Conservation (phyloP, 2,329 filamentous ascomycete species). For the Pezicula neosporulosa region DNA sequence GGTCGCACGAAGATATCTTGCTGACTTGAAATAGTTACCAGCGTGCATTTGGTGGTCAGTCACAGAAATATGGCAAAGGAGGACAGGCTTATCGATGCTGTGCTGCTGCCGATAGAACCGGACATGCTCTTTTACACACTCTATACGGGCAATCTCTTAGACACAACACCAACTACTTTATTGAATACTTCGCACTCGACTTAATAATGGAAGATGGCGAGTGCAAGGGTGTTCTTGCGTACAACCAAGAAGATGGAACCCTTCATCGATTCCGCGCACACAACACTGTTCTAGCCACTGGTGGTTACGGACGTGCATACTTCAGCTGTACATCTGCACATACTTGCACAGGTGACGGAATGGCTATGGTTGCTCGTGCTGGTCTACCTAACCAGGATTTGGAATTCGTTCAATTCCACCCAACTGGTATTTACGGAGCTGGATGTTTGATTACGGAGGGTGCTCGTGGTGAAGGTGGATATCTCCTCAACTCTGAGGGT, state of each 20-base stretch:
- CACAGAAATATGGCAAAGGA: constrained; percentile 91
- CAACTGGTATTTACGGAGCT: constrained; percentile 97
- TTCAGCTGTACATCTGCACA: constrained; percentile 98
- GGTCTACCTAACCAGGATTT: constrained; percentile 98
- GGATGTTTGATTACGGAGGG: constrained; percentile 98
- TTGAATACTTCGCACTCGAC: constrained; percentile 97
- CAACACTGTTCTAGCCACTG: constrained; percentile 95
- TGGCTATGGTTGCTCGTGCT: constrained; percentile 98
- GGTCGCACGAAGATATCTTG: not conserved
- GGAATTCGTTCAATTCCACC: constrained; percentile 99
- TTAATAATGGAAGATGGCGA: constrained; percentile 96
- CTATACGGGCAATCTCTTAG: constrained; percentile 95
- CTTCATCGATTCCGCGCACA: constrained; percentile 95
- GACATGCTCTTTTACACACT: constrained; percentile 95
- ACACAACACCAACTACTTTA: constrained; percentile 99
- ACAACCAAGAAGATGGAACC: constrained; percentile 98
- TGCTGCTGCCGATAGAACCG: constrained; percentile 93
- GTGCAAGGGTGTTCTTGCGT: constrained; percentile 94
- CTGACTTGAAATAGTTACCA: constrained; percentile 63
- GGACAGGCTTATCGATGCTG: constrained; percentile 98
- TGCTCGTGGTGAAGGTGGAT: constrained; percentile 96
- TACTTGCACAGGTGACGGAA: constrained; percentile 97
- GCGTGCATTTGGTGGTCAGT: constrained; percentile 97
- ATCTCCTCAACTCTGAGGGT: constrained; percentile 94
- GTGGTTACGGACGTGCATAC: constrained; percentile 96